Evolutionary conservation across 306 rosid genomes (phyloP).

Genomic region (Nissolia schottii): DNA sequence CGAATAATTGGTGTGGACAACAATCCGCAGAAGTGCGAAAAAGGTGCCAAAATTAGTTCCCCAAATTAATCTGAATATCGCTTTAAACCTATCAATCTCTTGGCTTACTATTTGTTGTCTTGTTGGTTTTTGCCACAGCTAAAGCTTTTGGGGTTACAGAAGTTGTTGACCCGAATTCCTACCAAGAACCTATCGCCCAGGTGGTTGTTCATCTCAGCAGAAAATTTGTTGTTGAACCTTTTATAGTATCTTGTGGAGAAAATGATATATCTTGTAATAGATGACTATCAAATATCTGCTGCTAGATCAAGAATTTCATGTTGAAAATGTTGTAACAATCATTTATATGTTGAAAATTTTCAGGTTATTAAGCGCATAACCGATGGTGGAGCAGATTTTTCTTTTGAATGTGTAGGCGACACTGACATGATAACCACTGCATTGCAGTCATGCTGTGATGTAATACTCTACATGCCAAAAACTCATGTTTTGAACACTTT

Average conservation of each 20-base stretch:
- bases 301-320: background rate
- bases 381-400: conserved; percentile 93
- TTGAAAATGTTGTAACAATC: background rate
- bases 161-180: conserved; percentile 61
- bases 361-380: conserved; percentile 80
- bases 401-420: conserved; percentile 87
- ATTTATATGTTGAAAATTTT: conserved; percentile 21
- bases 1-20: conserved; percentile 83
- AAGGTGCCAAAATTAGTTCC: conserved; percentile 38
- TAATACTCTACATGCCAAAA: conserved; percentile 31
- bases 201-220: conserved; percentile 34
- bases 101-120: conserved; percentile 19
- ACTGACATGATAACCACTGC: conserved; percentile 90
- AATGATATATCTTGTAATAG: background rate
- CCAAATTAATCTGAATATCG: background rate
- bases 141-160: conserved; percentile 81
- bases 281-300: conserved; percentile 1
- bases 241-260: background rate
- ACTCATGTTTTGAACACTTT: background rate
- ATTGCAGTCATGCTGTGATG: conserved; percentile 89
- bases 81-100: conserved; percentile 1
- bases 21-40: conserved; percentile 68
- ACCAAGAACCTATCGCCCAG: conserved; percentile 65
- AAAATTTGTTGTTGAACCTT: background rate
- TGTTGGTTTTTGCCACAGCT: conserved; percentile 48